Percentiles rank a stretch among this genome's conserved stretches.
Evolutionary conservation across 805 yeast species (phyloP).

Genomic region (Ogataea pilisensis): DNA sequence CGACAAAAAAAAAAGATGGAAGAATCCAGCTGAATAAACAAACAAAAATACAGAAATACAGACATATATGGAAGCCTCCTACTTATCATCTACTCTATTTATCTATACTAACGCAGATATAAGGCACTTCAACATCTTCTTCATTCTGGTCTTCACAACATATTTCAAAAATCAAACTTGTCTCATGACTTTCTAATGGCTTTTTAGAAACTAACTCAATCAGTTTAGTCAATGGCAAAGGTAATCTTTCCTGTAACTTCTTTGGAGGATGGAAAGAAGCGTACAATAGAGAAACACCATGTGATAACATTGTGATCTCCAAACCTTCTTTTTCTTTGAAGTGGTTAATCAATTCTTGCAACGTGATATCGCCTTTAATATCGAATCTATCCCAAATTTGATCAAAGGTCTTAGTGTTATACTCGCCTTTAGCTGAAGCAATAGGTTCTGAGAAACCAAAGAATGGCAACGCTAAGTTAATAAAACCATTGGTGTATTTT

Average conservation of each 20-base stretch:
- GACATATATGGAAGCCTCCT: too few species aligned
- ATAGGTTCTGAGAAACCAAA: conserved; percentile 97
- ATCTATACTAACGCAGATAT: conserved; percentile 58
- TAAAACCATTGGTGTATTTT: conserved; percentile 86
- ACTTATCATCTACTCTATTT: too few species aligned
- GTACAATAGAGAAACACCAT: conserved; percentile 83
- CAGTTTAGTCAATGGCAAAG: conserved; percentile 64
- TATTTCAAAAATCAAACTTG: conserved; percentile 79
- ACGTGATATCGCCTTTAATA: conserved; percentile 69
- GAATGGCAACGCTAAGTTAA: conserved; percentile 90
- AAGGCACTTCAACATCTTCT: conserved; percentile 96
- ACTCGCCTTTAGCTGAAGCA: conserved; percentile 75
- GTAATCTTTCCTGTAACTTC: conserved; percentile 75
- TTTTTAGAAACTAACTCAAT: conserved; percentile 84
- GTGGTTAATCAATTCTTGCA: conserved; percentile 66
- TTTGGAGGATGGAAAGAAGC: conserved; percentile 93
- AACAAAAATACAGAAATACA: too few species aligned
- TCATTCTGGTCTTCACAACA: conserved; percentile 90
- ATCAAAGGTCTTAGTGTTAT: conserved; percentile 76
- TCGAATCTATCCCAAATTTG: conserved; percentile 95
- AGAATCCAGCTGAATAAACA: too few species aligned
- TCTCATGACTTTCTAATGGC: conserved; percentile 67
- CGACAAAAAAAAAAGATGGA: too few species aligned
- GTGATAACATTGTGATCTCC: conserved; percentile 85
- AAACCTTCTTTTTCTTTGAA: conserved; percentile 82